Evolutionary conservation across 2,329 filamentous ascomycete species (phyloP).

Genomic region (Dryadomyces quercus-mongolicae): DNA sequence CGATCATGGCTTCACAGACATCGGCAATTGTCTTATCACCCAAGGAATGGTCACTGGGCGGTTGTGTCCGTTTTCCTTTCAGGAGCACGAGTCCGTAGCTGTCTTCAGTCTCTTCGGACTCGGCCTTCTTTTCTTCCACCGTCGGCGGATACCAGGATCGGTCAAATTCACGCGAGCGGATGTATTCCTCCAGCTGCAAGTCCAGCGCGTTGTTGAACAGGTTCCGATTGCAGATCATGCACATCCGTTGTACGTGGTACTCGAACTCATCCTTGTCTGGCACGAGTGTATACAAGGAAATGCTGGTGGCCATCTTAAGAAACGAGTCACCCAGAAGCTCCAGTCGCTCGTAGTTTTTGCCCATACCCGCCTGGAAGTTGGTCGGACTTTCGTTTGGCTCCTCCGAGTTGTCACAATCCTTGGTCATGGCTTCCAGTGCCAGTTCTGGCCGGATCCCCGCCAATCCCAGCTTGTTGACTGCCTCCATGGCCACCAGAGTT

Average conservation of each 20-base stretch:
- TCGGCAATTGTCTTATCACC: conserved; percentile 88
- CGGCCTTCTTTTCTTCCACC: conserved; percentile 2
- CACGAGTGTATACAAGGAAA: conserved; percentile 67
- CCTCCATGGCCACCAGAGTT: conserved; percentile 68
- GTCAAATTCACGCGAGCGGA: conserved; percentile 74
- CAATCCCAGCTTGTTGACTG: conserved; percentile 53
- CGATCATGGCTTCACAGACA: conserved; percentile 88
- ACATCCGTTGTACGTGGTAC: conserved; percentile 84
- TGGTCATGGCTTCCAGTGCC: conserved; percentile 82
- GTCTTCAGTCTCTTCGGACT: not conserved
- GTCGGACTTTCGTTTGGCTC: conserved; percentile 57
- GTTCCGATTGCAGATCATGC: conserved; percentile 83
- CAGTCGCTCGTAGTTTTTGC: conserved; percentile 84
- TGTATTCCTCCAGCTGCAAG: conserved; percentile 55
- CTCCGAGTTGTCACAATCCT: conserved; percentile 76
- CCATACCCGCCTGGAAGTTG: conserved; percentile 76
- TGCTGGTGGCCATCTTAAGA: conserved; percentile 89
- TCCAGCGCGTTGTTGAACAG: conserved; percentile 66
- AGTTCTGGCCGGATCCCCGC: conserved; percentile 47
- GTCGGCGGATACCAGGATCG: conserved; percentile 76
- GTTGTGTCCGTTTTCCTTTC: conserved; percentile 53
- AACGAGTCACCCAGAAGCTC: conserved; percentile 93
- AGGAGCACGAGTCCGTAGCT: conserved; percentile 50
- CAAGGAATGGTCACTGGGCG: conserved; percentile 48
- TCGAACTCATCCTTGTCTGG: conserved; percentile 73